A percentile compares a stretch with the other conserved stretches of the same genome.
phyloP scores from a whole-genome alignment of 2,329 filamentous ascomycete genomes.

The Tothia fuscella region DNA sequence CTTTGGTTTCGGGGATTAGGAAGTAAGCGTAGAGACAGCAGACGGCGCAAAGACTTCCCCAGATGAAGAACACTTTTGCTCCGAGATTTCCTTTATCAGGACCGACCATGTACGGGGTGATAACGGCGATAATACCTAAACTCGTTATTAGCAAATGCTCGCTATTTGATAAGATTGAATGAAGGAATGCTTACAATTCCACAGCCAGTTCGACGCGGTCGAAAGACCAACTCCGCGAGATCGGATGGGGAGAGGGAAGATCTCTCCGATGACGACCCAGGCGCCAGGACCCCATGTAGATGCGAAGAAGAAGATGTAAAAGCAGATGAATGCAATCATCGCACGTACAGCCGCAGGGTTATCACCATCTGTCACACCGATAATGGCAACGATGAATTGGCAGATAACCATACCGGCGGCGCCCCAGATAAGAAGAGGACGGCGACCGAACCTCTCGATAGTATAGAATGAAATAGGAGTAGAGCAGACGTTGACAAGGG shows the following conservation, averaged over 20 bases:
- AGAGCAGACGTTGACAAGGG: slow-evolving; percentile 74
- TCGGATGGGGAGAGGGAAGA: slow-evolving; percentile 80
- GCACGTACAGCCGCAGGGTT: slow-evolving; percentile 41
- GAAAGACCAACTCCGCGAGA: slow-evolving; percentile 78
- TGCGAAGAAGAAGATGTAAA: slow-evolving; percentile 91
- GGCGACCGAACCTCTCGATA: slow-evolving; percentile 72
- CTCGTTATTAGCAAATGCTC: slow-evolving; percentile 28
- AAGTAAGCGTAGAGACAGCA: slow-evolving; percentile 41
- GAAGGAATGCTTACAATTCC: no score
- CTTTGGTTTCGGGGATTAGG: slow-evolving; percentile 29
- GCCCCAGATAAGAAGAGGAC: slow-evolving; percentile 66
- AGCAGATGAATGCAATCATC: slow-evolving; percentile 77
- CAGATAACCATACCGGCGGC: slow-evolving; percentile 73
- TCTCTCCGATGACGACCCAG: slow-evolving; percentile 70
- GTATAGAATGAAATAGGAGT: slow-evolving; percentile 82
- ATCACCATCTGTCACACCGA: slow-evolving; percentile 31
- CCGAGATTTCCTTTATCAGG: slow-evolving; percentile 41
- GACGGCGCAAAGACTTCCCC: slow-evolving; percentile 25
- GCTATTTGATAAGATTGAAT: no score
- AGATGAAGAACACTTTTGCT: slow-evolving; percentile 36
- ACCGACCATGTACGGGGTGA: slow-evolving; percentile 61
- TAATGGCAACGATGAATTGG: slow-evolving; percentile 76
- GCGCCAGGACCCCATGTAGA: slow-evolving; percentile 73
- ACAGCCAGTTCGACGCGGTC: slow-evolving; percentile 84
- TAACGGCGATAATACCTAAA: slow-evolving; percentile 63